phyloP scores from a whole-genome alignment of 192 early-diverging fungal species.

The Coemansia sp. region DNA sequence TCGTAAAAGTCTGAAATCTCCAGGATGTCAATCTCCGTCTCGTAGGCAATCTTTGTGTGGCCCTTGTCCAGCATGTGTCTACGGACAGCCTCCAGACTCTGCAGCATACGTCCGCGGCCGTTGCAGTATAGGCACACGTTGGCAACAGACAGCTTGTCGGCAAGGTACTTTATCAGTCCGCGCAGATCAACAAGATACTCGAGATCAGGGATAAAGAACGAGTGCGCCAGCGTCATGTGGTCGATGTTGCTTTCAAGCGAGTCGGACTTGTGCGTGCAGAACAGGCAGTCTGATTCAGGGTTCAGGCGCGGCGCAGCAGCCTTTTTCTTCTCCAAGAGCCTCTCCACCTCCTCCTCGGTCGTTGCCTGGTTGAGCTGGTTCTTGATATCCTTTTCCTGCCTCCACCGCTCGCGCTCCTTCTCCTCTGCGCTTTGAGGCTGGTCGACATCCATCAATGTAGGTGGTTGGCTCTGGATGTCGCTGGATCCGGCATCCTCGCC shows the following conservation, averaged over 20 bases:
- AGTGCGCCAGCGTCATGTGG: constrained; percentile 90
- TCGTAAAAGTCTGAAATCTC: constrained; percentile 97
- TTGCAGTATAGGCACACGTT: constrained; percentile 97
- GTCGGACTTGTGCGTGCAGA: constrained; percentile 72
- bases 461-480: neutral
- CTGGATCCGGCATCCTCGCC: neutral
- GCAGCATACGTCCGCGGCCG: constrained; percentile 79
- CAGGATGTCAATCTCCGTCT: constrained; percentile 83
- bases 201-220: constrained; percentile 96
- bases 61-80: constrained; percentile 95
- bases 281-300: constrained; percentile 79
- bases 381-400: constrained; percentile 47
- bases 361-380: constrained; percentile 46
- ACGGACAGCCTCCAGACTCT: constrained; percentile 88
- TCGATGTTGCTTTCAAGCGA: constrained; percentile 74
- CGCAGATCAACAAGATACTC: constrained; percentile 87
- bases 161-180: constrained; percentile 88
- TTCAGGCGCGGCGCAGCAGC: constrained; percentile 64
- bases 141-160: constrained; percentile 91
- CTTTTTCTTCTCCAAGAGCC: constrained; percentile 83
- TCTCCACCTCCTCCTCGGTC: constrained; percentile 63
- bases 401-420: constrained; percentile 32
- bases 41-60: constrained; percentile 96
- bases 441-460: constrained; percentile 15
- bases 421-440: constrained; percentile 5